Conservation (phyloP, 257 asterid species). For the Penstemon newberryi region DNA sequence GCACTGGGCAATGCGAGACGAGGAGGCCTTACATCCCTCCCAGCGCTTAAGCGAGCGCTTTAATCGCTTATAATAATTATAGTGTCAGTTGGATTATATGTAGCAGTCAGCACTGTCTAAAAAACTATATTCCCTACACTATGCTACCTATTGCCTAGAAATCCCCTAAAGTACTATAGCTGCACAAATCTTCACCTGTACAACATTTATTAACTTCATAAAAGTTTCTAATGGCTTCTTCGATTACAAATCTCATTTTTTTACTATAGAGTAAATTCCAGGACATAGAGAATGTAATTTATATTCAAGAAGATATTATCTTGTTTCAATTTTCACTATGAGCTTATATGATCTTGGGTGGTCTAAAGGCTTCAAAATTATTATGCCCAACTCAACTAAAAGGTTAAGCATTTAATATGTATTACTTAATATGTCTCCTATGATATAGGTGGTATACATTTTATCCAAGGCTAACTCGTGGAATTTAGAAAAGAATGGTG, state of each 20-base stretch:
- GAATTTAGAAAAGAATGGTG: too few relatives aligned
- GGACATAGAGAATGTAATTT: too few relatives aligned
- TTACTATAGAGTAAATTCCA: not conserved
- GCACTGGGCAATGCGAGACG: too few relatives aligned
- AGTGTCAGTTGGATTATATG: not conserved
- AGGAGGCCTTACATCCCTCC: too few relatives aligned
- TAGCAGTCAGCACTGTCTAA: conserved; percentile 14
- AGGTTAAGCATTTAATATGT: too few relatives aligned
- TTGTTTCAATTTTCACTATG: not conserved
- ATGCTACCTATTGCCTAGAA: not conserved
- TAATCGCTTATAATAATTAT: too few relatives aligned
- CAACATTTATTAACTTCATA: not conserved
- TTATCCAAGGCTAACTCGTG: too few relatives aligned
- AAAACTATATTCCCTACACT: not conserved
- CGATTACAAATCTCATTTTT: conserved; percentile 6
- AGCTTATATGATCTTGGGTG: conserved; percentile 5
- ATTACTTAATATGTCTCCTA: too few relatives aligned
- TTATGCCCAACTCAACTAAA: too few relatives aligned
- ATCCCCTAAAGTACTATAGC: conserved; percentile 8
- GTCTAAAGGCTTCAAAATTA: conserved; percentile 1
- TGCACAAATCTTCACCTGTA: not conserved
- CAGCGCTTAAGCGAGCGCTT: too few relatives aligned
- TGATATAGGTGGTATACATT: too few relatives aligned
- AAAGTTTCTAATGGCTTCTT: not conserved
- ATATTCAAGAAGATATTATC: not conserved